Evolutionary conservation across 208 protist genomes (phyloP), one percentile per base, ranked within the genome.

Genomic region (Acanthamoeba rhysodes): DNA sequence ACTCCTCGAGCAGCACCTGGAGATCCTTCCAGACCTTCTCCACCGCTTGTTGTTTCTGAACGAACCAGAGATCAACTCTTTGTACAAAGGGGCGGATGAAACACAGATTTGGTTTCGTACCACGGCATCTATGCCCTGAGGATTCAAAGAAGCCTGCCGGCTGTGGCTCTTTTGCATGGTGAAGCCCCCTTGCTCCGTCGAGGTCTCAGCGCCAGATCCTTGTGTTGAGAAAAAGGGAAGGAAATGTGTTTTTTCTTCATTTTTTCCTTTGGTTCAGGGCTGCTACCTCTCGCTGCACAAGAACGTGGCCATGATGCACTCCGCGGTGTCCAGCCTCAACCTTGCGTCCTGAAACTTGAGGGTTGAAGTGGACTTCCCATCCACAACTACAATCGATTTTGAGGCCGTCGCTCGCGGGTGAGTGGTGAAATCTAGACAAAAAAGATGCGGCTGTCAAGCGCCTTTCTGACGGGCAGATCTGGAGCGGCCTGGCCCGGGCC

Each of bases 151-250:
- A 8, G 74, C 74, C 37, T 84, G 74, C 5, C 74, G 8, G 24
- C 74, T 84, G 74, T 84, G 74, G 45, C 74, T 84, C 37, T 84
- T 84, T 84, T 84, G 74, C 74, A 84, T 84, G 59, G 59, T 66
- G 59, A 48, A 48, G n/a, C n/a, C n/a, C n/a, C n/a, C n/a, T n/a
- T n/a, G n/a, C n/a, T n/a, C n/a, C n/a, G n/a, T n/a, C n/a, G n/a
- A n/a, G n/a, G n/a, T n/a, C n/a, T n/a, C n/a, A n/a, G n/a, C n/a
- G n/a, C n/a, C n/a, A n/a, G n/a, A n/a, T n/a, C n/a, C n/a, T n/a
- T n/a, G n/a, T n/a, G n/a, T n/a, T n/a, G n/a, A n/a, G 45, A 48
- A 48, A 48, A 48, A 48, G 1, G 4, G 45, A 48, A 48, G 45
- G 45, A 48, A 48, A 48, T n/a, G n/a, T 48, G 7, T 7, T 7